Percentiles rank a stretch among this genome's conserved stretches.
Conservation (phyloP, 768 basidiomycete genomes). For the Boletus rex-veris region DNA sequence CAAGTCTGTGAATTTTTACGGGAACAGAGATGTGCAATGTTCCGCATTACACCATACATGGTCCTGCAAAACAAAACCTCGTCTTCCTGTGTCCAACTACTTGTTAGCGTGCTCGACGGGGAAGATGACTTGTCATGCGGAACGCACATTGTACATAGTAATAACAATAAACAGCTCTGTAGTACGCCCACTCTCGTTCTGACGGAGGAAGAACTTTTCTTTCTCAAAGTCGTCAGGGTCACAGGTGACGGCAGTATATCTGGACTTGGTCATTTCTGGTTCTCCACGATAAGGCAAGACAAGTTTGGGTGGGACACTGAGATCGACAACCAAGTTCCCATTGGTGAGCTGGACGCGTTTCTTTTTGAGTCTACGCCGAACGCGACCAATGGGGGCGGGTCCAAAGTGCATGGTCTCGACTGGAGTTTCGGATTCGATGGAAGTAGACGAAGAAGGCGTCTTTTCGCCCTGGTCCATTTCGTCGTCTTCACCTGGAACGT, state of each 20-base stretch:
- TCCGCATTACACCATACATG: constrained; percentile 91
- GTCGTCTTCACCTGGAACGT: constrained; percentile 18
- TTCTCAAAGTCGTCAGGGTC: constrained; percentile 90
- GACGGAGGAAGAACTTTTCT: constrained; percentile 80
- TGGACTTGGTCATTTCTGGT: constrained; percentile 67
- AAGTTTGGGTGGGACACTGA: constrained; percentile 81
- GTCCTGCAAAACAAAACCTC: constrained; percentile 91
- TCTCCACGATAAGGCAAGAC: constrained; percentile 69
- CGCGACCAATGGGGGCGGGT: constrained; percentile 79
- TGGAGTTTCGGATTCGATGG: constrained; percentile 48
- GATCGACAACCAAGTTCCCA: constrained; percentile 84
- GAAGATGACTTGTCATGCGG: not conserved
- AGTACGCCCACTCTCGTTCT: constrained; percentile 71
- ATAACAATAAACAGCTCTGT: constrained; percentile 94
- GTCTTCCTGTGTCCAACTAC: constrained; percentile 54
- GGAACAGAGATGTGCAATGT: constrained; percentile 76
- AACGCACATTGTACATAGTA: constrained; percentile 91
- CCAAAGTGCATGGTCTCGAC: constrained; percentile 80
- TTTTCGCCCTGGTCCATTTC: constrained; percentile 23
- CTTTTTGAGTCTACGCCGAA: constrained; percentile 71
- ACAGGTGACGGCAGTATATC: constrained; percentile 89
- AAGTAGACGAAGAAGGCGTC: constrained; percentile 23
- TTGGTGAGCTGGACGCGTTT: constrained; percentile 81
- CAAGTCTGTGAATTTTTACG: constrained; percentile 91
- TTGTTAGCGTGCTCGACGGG: constrained; percentile 12